Percentiles rank a stretch among this genome's conserved stretches.
Evolutionary conservation across 2,329 filamentous ascomycete species (phyloP).

Genomic region (Botrytis cinerea): DNA sequence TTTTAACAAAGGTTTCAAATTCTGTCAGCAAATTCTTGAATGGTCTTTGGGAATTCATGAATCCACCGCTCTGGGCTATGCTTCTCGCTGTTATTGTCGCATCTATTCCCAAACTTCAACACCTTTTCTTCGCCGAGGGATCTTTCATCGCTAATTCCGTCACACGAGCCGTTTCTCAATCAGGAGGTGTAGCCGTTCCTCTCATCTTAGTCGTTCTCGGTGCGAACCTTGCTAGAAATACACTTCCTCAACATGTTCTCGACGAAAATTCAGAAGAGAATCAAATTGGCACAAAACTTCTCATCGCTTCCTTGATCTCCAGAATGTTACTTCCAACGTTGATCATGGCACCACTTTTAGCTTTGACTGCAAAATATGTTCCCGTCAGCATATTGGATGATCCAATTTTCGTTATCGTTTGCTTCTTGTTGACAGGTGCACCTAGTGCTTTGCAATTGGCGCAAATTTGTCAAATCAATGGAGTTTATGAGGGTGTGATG

Average conservation of each 20-base stretch:
- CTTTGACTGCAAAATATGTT: conserved; percentile 83
- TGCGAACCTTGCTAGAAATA: conserved; percentile 91
- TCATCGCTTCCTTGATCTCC: conserved; percentile 81
- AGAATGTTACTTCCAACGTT: conserved; percentile 91
- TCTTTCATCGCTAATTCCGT: conserved; percentile 93
- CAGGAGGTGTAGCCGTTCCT: conserved; percentile 87
- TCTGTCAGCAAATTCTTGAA: conserved; percentile 54
- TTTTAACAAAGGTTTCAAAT: conserved; percentile 47
- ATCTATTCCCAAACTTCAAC: conserved; percentile 79
- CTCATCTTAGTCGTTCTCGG: conserved; percentile 94
- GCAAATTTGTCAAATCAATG: conserved; percentile 98
- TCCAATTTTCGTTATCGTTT: conserved; percentile 97
- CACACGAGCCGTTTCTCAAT: conserved; percentile 81
- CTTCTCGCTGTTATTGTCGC: conserved; percentile 86
- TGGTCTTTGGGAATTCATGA: conserved; percentile 93
- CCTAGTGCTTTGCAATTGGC: conserved; percentile 92
- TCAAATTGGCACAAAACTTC: conserved; percentile 68
- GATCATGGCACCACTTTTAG: conserved; percentile 89
- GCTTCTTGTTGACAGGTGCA: conserved; percentile 92
- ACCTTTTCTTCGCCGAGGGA: conserved; percentile 82
- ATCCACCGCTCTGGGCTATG: conserved; percentile 98
- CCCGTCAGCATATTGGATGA: conserved; percentile 94
- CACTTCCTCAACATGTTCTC: conserved; percentile 64
- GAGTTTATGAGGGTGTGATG: conserved; percentile 94
- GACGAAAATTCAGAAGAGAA: conserved; percentile 70